phyloP scores from a whole-genome alignment of 2,329 filamentous ascomycete species.

The Penicillium sp. region DNA sequence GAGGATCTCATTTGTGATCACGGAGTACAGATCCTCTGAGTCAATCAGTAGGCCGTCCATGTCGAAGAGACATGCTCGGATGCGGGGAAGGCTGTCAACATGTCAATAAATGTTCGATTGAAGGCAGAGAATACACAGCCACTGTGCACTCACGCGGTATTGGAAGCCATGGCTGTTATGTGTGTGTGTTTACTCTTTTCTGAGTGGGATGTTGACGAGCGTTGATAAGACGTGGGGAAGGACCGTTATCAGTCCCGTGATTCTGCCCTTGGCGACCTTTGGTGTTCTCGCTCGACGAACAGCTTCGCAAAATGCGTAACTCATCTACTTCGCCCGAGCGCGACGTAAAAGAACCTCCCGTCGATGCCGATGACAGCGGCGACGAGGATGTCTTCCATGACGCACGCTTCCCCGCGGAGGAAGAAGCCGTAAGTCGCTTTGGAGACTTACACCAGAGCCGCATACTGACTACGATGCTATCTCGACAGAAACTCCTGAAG shows the following conservation, averaged over 20 bases:
- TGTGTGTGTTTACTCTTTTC: background rate
- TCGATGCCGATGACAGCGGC: constrained; percentile 32
- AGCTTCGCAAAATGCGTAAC: constrained; percentile 26
- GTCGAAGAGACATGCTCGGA: constrained; percentile 93
- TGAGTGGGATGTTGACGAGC: constrained; percentile 10
- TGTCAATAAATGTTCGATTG: constrained; percentile 5
- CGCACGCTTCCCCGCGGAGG: constrained; percentile 45
- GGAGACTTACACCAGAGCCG: background rate
- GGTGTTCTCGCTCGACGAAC: constrained; percentile 1
- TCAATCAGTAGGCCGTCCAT: constrained; percentile 97
- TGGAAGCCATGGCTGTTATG: constrained; percentile 12
- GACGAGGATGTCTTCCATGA: constrained; percentile 43
- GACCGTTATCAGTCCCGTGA: constrained; percentile 23
- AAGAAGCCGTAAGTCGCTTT: constrained; percentile 43
- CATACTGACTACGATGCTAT: constrained; percentile 10
- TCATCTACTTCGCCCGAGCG: constrained; percentile 3
- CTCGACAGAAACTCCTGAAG: constrained; percentile 59
- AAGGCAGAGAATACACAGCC: background rate
- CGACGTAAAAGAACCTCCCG: constrained; percentile 8
- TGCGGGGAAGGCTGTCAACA: constrained; percentile 62
- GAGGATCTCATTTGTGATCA: constrained; percentile 77
- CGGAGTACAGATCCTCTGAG: constrained; percentile 85
- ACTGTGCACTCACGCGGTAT: background rate
- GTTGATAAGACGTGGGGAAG: constrained; percentile 15
- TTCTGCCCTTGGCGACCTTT: constrained; percentile 12